Conservation (phyloP, 192 early-diverging fungal genomes). For the Coemansia pectinata region DNA sequence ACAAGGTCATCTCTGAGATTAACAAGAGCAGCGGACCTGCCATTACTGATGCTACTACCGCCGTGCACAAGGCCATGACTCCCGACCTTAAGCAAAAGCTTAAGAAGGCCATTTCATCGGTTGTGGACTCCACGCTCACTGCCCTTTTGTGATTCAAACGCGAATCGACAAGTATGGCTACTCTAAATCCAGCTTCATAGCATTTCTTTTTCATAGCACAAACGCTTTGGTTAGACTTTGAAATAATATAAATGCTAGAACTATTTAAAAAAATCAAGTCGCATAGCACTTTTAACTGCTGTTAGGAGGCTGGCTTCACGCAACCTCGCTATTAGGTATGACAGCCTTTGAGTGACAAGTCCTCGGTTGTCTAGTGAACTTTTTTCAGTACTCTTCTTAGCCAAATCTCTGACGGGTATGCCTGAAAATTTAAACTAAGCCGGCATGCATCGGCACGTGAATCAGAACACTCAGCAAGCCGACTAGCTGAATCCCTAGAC, state of each 20-base stretch:
- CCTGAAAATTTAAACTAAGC: background rate
- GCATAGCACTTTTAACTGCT: background rate
- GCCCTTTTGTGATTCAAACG: constrained; percentile 30
- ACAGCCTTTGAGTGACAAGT: background rate
- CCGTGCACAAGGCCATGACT: constrained; percentile 48
- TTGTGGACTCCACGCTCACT: constrained; percentile 46
- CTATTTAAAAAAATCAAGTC: background rate
- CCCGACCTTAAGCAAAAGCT: constrained; percentile 51
- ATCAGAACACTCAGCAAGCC: background rate
- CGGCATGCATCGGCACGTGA: background rate
- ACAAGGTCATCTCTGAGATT: constrained; percentile 32
- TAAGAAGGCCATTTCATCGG: constrained; percentile 49
- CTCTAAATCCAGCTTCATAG: background rate
- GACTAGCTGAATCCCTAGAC: background rate
- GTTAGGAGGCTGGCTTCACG: background rate
- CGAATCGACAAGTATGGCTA: background rate
- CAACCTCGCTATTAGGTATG: background rate
- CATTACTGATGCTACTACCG: constrained; percentile 31
- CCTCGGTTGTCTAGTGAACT: background rate
- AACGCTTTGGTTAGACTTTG: background rate
- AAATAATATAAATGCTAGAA: background rate
- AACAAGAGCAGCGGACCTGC: constrained; percentile 46
- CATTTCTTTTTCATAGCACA: background rate
- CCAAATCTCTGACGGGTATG: background rate
- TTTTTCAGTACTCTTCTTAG: background rate